Base-by-base conservation (phyloP, 2,329 filamentous ascomycete genomes). In the Pseudocercospora fijiensis region DNA sequence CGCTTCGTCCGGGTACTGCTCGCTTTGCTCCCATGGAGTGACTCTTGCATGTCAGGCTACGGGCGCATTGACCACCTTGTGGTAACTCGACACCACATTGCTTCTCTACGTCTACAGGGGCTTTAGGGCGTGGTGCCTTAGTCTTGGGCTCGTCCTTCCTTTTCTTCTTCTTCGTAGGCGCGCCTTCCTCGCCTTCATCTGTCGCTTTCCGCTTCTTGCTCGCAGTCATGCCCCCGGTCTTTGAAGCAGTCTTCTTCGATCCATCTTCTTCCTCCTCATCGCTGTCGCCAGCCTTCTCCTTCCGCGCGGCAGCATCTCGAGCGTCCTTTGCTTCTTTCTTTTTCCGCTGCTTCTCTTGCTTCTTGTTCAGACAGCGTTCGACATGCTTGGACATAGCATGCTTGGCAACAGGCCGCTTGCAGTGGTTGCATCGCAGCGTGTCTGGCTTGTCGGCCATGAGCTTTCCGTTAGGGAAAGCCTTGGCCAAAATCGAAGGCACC, bases 1-100 rank as follows among this genome's bases (percentile, higher is more conserved):
- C 80, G 24, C 90, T 95, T 65, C 92, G 84, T 1, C 92, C 92
- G 2, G 91, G 89, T 2, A 96, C 92, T 1, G 89, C 89, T 68
- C 92, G 85, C 76, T 96, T 96, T 8, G 92, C 91, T n/a, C 92
- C 92, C 92, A 96, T 96, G 26, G 86, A 89, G 70, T 96, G 92
- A 65, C 88, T 92, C 78, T 96, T 96, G 81, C 92, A 96, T 0
- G 92, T 96, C 61, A 96, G 79, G 2, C 90, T 95, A 59, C 92
- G 83, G 24, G 92, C 92, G 75, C 92, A 96, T 55, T 91, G 90
- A 66, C 91, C 90, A 2, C 92, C 92, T 73, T 95, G 94, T 0
- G 90, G 86, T 60, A 96, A 81, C 56, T 89, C 84, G 33, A 96
- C 92, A 83, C 92, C 92, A 73, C 92, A 96, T 78, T 96, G 92